Conservation (phyloP, 2,329 filamentous ascomycete species). For the Colletotrichum plurivorum region DNA sequence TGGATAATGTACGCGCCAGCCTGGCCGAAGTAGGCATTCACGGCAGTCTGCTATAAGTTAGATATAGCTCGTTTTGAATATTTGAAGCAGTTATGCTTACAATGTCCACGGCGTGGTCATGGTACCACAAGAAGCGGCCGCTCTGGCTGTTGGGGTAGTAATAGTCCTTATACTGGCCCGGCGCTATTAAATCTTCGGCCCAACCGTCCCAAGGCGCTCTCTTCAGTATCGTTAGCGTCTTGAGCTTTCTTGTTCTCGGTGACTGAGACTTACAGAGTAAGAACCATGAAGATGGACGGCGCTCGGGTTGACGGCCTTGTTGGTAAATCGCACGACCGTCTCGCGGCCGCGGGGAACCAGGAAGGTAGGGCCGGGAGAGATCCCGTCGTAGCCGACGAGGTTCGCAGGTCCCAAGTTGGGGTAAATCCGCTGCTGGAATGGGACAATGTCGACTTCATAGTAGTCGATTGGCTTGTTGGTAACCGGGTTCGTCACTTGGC, state of each 20-base stretch:
- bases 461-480: conserved; percentile 49
- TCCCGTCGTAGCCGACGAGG: conserved; percentile 67
- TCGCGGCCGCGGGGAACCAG: conserved; percentile 64
- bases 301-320: conserved; percentile 59
- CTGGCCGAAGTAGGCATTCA: conserved; percentile 70
- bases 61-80: no score
- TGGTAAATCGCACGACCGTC: conserved; percentile 68
- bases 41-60: conserved; percentile 56
- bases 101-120: conserved; percentile 59
- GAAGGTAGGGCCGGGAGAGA: conserved; percentile 68
- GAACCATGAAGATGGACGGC: conserved; percentile 70
- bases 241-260: conserved; percentile 44
- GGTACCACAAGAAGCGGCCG: conserved; percentile 71
- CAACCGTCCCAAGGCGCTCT: conserved; percentile 57
- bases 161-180: conserved; percentile 72
- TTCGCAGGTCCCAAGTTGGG: conserved; percentile 50
- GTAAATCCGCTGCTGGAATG: conserved; percentile 50
- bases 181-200: conserved; percentile 65
- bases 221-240: conserved; percentile 31
- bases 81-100: no score
- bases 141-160: conserved; percentile 72
- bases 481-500: conserved; percentile 44
- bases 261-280: conserved; percentile 50
- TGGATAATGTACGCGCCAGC: conserved; percentile 69
- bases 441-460: conserved; percentile 45